phyloP scores from a whole-genome alignment of 805 yeast species.

The Danielia reshetovae region DNA sequence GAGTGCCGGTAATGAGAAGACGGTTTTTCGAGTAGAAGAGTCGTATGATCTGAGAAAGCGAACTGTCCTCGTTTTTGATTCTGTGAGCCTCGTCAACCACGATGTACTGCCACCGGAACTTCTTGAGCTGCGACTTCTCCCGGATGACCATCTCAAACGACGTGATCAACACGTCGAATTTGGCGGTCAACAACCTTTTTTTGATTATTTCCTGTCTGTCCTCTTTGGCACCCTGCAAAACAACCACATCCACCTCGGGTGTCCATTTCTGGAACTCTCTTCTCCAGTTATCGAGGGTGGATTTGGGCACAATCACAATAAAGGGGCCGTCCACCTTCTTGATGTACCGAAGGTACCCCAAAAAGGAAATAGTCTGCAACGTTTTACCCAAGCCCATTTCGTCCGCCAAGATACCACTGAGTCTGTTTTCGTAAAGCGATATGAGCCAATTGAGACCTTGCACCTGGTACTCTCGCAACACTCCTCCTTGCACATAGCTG shows the following conservation, averaged over 20 bases:
- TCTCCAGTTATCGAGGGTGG: slow-evolving; percentile 94
- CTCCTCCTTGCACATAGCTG: slow-evolving; percentile 63
- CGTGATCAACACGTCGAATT: slow-evolving; percentile 86
- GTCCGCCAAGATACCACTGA: slow-evolving; percentile 93
- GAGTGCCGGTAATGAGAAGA: slow-evolving; percentile 90
- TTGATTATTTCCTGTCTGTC: slow-evolving; percentile 60
- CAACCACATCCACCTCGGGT: slow-evolving; percentile 83
- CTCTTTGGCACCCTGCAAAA: slow-evolving; percentile 89
- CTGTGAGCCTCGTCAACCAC: slow-evolving; percentile 96
- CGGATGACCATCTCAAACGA: slow-evolving; percentile 92
- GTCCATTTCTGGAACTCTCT: slow-evolving; percentile 95
- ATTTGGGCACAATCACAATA: slow-evolving; percentile 89
- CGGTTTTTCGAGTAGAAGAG: slow-evolving; percentile 82
- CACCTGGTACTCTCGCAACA: slow-evolving; percentile 83
- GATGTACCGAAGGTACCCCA: slow-evolving; percentile 81
- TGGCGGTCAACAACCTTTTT: slow-evolving; percentile 57
- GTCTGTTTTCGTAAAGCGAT: slow-evolving; percentile 77
- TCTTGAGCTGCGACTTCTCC: slow-evolving; percentile 77
- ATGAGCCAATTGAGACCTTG: slow-evolving; percentile 96
- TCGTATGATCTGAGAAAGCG: slow-evolving; percentile 88
- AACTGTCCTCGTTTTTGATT: slow-evolving; percentile 90
- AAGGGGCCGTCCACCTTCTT: slow-evolving; percentile 85
- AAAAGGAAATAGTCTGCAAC: slow-evolving; percentile 85
- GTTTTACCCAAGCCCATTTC: slow-evolving; percentile 99
- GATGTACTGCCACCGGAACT: slow-evolving; percentile 88